These are phyloP conservation scores for Naganishia cerealis DNA, from an alignment of 1,284 basidiomycete genomes.

Conservation along the genomic window DNA sequence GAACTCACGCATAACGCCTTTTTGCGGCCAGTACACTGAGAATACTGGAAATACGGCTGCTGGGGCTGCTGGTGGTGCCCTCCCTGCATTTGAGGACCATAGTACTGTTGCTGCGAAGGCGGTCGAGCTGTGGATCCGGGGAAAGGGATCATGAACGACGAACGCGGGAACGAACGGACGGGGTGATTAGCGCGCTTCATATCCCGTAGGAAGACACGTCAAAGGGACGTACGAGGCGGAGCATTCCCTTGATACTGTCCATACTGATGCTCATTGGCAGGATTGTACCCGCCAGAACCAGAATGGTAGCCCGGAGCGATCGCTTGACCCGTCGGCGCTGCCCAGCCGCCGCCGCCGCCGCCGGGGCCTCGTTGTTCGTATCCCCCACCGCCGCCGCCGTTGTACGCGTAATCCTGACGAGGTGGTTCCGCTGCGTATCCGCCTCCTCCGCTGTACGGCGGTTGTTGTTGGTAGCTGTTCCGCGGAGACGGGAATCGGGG, in stretches of 20 bases:
- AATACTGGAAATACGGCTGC: constrained; percentile 75
- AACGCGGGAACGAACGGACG: not conserved
- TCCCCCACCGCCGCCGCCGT: not conserved
- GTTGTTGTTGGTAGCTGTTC: constrained; percentile 9
- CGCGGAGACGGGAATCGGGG: not conserved
- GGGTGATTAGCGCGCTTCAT: not conserved
- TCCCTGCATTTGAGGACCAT: constrained; percentile 63
- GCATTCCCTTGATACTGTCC: constrained; percentile 28
- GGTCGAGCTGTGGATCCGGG: constrained; percentile 37
- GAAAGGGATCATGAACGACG: not conserved
- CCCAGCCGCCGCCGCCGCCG: constrained; percentile 27
- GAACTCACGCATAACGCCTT: constrained; percentile 64
- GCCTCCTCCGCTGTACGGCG: constrained; percentile 5
- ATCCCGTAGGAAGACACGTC: not conserved
- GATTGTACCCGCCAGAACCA: constrained; percentile 22
- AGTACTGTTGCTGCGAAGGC: constrained; percentile 62
- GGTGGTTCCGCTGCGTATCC: constrained; percentile 9
- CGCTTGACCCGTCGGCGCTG: constrained; percentile 27
- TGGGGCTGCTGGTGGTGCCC: constrained; percentile 59
- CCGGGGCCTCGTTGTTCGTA: constrained; percentile 1
- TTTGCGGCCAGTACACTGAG: constrained; percentile 75
- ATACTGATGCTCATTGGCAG: constrained; percentile 24
- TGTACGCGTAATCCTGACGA: constrained; percentile 20
- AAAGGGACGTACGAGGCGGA: constrained; percentile 15
- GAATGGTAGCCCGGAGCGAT: constrained; percentile 21